phyloP scores from a whole-genome alignment of 1,284 basidiomycete species.

The Trichosporon ovoides region DNA sequence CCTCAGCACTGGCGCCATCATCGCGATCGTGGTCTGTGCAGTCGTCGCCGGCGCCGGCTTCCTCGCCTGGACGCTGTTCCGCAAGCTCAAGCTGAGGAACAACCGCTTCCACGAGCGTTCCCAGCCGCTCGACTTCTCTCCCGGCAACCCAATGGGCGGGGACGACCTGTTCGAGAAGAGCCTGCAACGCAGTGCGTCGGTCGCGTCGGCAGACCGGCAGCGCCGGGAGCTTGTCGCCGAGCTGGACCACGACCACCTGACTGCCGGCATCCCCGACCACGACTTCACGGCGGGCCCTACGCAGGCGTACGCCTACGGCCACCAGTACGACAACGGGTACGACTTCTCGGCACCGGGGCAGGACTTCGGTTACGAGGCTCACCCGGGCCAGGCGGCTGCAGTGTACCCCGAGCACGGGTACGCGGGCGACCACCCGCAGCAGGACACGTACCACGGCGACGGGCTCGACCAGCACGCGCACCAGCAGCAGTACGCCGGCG shows the following conservation, averaged over 20 bases:
- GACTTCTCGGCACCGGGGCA: constrained; percentile 17
- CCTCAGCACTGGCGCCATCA: constrained; percentile 58
- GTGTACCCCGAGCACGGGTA: constrained; percentile 16
- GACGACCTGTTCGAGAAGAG: constrained; percentile 39
- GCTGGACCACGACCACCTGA: constrained; percentile 32
- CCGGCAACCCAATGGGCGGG: constrained; percentile 62
- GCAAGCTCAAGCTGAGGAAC: constrained; percentile 83
- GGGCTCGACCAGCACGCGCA: not conserved
- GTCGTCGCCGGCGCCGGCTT: constrained; percentile 61
- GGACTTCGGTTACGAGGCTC: constrained; percentile 13
- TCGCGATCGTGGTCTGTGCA: constrained; percentile 65
- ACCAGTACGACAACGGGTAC: constrained; percentile 22
- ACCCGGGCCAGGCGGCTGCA: constrained; percentile 17
- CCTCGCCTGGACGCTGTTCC: constrained; percentile 78
- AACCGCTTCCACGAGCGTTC: constrained; percentile 68
- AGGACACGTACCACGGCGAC: constrained; percentile 19
- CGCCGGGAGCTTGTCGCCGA: constrained; percentile 39
- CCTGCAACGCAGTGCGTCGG: constrained; percentile 35
- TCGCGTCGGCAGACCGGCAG: constrained; percentile 37
- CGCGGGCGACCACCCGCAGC: constrained; percentile 26
- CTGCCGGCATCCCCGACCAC: constrained; percentile 52
- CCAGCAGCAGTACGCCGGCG: constrained; percentile 13
- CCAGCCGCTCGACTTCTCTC: constrained; percentile 57
- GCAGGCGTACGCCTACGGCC: constrained; percentile 16
- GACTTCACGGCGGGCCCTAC: constrained; percentile 69